Conservation (phyloP, 352 stramenopile species). For the Stramenopiles sp. region DNA sequence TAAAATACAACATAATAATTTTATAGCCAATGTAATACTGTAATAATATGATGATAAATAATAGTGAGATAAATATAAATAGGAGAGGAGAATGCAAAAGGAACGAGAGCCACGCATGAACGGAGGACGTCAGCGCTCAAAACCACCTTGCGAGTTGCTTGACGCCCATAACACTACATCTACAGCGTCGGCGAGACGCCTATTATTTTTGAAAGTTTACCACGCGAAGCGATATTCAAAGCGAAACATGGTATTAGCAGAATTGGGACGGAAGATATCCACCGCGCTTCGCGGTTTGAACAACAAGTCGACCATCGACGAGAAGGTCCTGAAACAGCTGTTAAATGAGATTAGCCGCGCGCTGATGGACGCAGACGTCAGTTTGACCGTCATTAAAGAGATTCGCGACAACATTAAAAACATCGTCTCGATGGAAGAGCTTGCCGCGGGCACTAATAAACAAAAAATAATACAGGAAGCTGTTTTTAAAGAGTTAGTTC, state of each 20-base stretch:
- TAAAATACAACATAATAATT: no score
- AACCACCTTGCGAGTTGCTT: no score
- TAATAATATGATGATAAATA: no score
- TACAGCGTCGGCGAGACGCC: no score
- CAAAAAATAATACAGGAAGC: constrained; percentile 66
- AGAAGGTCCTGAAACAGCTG: constrained; percentile 59
- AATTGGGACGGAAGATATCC: constrained; percentile 62
- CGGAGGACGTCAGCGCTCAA: no score
- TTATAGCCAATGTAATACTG: no score
- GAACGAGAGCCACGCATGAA: no score
- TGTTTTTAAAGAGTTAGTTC: constrained; percentile 61
- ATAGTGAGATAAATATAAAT: no score
- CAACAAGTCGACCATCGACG: constrained; percentile 57
- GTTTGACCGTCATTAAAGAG: constrained; percentile 60
- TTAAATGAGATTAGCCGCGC: constrained; percentile 70
- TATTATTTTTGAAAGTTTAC: no score
- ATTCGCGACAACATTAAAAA: constrained; percentile 67
- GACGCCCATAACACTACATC: no score
- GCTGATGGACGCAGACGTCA: constrained; percentile 64
- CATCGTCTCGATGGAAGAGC: constrained; percentile 52
- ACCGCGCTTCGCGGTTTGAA: constrained; percentile 59
- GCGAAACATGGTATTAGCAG: constrained; percentile 60
- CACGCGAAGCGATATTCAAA: no score
- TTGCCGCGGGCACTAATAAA: constrained; percentile 47
- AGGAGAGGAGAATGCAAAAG: no score